Conservation (phyloP, 2,329 filamentous ascomycete species). For the Pseudogymnoascus sp. region DNA sequence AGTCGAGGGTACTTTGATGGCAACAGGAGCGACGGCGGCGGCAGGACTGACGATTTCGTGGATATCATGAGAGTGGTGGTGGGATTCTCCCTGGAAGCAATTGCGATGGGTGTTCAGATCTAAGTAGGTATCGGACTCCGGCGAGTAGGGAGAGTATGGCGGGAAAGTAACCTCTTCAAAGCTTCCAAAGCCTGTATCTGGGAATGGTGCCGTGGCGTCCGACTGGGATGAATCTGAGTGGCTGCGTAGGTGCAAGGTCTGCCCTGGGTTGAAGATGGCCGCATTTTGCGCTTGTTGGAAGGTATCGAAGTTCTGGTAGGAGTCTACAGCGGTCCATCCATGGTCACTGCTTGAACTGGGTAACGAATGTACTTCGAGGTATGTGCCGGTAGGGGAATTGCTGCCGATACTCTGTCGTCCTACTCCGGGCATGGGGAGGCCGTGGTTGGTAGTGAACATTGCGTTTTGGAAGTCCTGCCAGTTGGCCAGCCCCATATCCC, state of each 20-base stretch:
- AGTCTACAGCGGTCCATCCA: slow-evolving; percentile 75
- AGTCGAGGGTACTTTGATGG: slow-evolving; percentile 56
- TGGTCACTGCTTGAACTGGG: slow-evolving; percentile 74
- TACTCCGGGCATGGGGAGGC: slow-evolving; percentile 36
- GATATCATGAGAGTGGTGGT: slow-evolving; percentile 36
- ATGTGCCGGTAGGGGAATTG: slow-evolving; percentile 69
- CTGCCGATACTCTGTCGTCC: slow-evolving; percentile 42
- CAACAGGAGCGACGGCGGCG: slow-evolving; percentile 57
- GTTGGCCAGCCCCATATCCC: slow-evolving; percentile 58
- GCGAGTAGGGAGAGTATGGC: slow-evolving; percentile 72
- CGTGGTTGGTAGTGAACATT: slow-evolving; percentile 42
- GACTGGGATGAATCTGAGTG: slow-evolving; percentile 78
- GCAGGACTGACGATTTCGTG: slow-evolving; percentile 58
- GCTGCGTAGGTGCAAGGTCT: slow-evolving; percentile 81
- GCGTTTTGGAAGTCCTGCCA: slow-evolving; percentile 74
- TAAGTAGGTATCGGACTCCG: slow-evolving; percentile 66
- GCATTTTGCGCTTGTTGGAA: slow-evolving; percentile 50
- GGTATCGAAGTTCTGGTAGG: slow-evolving; percentile 60
- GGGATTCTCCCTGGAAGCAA: slow-evolving; percentile 50
- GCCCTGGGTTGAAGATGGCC: slow-evolving; percentile 79
- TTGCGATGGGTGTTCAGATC: slow-evolving; percentile 50
- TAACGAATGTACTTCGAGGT: slow-evolving; percentile 78
- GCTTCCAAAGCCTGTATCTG: slow-evolving; percentile 55
- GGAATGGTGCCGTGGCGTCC: slow-evolving; percentile 54
- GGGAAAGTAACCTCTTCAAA: slow-evolving; percentile 67